These are phyloP conservation scores for Mucuna pruriens DNA, from an alignment of 306 rosid genomes.

Conservation along the genomic window DNA sequence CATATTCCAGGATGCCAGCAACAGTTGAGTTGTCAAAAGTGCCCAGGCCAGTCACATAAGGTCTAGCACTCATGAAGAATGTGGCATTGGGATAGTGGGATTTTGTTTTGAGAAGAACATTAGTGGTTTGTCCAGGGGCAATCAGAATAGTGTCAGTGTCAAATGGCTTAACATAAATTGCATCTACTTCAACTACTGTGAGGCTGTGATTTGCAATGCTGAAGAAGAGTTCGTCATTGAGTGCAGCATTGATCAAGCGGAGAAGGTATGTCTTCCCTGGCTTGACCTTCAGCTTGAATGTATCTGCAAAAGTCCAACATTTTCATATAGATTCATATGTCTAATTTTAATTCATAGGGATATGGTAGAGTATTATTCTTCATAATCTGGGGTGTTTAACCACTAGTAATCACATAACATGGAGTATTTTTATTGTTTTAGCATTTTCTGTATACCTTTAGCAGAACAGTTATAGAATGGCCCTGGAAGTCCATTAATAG, in stretches of 20 bases:
- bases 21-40: conserved; percentile 76
- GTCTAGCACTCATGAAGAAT: conserved; percentile 66
- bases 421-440: not conserved
- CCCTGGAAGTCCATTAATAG: conserved; percentile 71
- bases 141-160: conserved; percentile 52
- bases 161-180: conserved; percentile 66
- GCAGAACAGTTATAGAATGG: conserved; percentile 66
- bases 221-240: conserved; percentile 69
- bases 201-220: conserved; percentile 75
- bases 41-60: conserved; percentile 56
- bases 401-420: not conserved
- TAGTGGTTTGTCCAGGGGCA: conserved; percentile 70
- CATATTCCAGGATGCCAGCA: conserved; percentile 60
- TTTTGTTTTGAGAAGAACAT: conserved; percentile 62
- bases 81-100: conserved; percentile 56
- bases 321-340: not conserved
- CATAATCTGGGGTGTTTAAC: not conserved
- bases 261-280: conserved; percentile 64
- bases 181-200: conserved; percentile 64
- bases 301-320: conserved; percentile 40
- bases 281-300: conserved; percentile 66
- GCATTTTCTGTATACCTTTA: conserved; percentile 47
- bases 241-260: conserved; percentile 72
- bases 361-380: not conserved
- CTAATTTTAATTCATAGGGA: not conserved